Evolutionary conservation across 805 yeast genomes (phyloP).

Genomic region (Lachancea quebecensis): DNA sequence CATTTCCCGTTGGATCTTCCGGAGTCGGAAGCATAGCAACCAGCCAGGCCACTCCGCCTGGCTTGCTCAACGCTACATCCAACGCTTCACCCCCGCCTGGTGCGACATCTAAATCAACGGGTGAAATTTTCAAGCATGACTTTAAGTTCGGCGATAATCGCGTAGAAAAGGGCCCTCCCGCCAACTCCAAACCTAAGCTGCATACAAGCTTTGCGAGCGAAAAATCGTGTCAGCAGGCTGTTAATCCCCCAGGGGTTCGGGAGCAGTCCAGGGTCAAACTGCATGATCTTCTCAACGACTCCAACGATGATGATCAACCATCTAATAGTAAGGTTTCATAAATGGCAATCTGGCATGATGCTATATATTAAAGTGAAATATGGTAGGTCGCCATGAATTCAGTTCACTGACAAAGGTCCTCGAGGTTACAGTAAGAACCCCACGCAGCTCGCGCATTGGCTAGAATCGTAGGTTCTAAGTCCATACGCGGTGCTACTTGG

Average conservation of each 20-base stretch:
- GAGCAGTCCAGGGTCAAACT: slow-evolving; percentile 4
- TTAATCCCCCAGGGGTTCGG: neutral
- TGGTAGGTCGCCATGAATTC: too few species aligned
- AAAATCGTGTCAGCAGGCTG: neutral
- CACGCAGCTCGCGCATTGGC: too few species aligned
- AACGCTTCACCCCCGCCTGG: neutral
- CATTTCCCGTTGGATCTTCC: neutral
- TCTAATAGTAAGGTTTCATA: neutral
- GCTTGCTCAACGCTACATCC: neutral
- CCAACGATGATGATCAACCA: neutral
- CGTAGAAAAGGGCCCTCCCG: neutral
- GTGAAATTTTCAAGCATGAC: slow-evolving; percentile 1
- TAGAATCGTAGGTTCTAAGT: too few species aligned
- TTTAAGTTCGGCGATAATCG: slow-evolving; percentile 3
- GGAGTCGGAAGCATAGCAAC: neutral
- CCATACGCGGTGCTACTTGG: too few species aligned
- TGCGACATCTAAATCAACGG: neutral
- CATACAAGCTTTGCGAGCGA: neutral
- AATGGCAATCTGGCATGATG: neutral
- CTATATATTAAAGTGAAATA: too few species aligned
- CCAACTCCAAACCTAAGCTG: neutral
- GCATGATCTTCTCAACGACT: slow-evolving; percentile 4
- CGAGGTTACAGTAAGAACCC: too few species aligned
- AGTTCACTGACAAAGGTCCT: too few species aligned
- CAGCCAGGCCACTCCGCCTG: neutral